A percentile compares a stretch with the other conserved stretches of the same genome.
phyloP scores from a whole-genome alignment of 2,329 filamentous ascomycete genomes.

The Coniochaeta sp. region DNA sequence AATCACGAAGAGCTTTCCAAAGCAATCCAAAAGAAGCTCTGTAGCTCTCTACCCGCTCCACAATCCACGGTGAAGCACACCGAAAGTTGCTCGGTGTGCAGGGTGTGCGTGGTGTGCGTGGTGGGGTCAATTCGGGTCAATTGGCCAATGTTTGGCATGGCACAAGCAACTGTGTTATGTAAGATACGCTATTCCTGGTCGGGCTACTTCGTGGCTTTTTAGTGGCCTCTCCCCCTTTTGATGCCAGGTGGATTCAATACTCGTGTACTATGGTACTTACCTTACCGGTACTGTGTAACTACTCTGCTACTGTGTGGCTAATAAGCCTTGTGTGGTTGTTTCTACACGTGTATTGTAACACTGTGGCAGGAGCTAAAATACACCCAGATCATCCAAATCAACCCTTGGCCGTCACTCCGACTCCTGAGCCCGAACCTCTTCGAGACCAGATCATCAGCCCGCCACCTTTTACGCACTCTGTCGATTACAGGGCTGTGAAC shows the following conservation, averaged over 20 bases:
- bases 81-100: too few relatives aligned
- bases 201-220: neutral
- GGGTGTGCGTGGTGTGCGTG: too few relatives aligned
- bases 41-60: too few relatives aligned
- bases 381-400: too few relatives aligned
- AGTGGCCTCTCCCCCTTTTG: neutral
- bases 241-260: neutral
- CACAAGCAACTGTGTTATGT: too few relatives aligned
- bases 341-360: too few relatives aligned
- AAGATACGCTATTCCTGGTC: neutral
- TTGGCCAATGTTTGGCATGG: too few relatives aligned
- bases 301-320: too few relatives aligned
- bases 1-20: too few relatives aligned
- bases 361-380: neutral
- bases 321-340: too few relatives aligned
- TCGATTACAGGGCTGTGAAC: neutral
- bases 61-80: neutral
- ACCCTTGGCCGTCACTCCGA: neutral
- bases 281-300: too few relatives aligned
- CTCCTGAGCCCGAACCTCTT: neutral
- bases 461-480: neutral
- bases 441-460: neutral
- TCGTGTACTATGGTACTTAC: too few relatives aligned
- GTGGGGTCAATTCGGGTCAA: neutral
- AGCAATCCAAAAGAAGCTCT: neutral